Percentiles rank a stretch among this genome's conserved stretches.
These are phyloP conservation scores for Parathielavia hyrcaniae DNA, from an alignment of 495 filamentous ascomycete genomes.

Conservation along the genomic window DNA sequence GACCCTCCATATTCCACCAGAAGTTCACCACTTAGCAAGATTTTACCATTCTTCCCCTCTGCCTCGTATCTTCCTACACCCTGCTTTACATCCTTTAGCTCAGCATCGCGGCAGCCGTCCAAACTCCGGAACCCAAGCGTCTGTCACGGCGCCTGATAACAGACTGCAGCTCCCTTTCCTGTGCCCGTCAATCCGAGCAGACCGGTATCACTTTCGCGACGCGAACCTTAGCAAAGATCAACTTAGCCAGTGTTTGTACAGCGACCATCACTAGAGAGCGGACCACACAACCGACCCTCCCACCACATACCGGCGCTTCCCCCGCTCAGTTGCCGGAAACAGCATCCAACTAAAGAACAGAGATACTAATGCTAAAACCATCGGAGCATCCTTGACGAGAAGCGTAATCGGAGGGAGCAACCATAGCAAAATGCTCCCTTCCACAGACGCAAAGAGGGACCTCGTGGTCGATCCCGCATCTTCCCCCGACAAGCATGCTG, in stretches of 20 bases:
- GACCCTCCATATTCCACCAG: too few species aligned
- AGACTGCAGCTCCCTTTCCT: neutral
- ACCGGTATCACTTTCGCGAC: neutral
- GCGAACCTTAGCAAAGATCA: neutral
- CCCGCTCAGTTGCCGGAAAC: neutral
- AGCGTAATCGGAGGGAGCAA: neutral
- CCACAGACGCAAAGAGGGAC: neutral
- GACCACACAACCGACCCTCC: neutral
- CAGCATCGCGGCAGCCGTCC: too few species aligned
- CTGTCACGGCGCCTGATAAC: too few species aligned
- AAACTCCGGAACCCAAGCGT: too few species aligned
- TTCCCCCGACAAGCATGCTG: neutral
- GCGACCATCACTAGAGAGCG: neutral
- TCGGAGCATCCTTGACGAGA: neutral
- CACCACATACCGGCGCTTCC: neutral
- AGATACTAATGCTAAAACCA: neutral
- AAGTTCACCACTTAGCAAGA: too few species aligned
- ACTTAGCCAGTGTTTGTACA: neutral
- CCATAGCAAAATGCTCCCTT: neutral
- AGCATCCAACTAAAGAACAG: neutral
- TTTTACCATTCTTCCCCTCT: too few species aligned
- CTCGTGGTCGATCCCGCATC: neutral
- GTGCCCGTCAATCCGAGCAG: neutral
- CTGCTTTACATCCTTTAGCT: too few species aligned
- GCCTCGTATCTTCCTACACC: too few species aligned